phyloP scores from a whole-genome alignment of 78 protist genomes.

The Diacronema lutheri region DNA sequence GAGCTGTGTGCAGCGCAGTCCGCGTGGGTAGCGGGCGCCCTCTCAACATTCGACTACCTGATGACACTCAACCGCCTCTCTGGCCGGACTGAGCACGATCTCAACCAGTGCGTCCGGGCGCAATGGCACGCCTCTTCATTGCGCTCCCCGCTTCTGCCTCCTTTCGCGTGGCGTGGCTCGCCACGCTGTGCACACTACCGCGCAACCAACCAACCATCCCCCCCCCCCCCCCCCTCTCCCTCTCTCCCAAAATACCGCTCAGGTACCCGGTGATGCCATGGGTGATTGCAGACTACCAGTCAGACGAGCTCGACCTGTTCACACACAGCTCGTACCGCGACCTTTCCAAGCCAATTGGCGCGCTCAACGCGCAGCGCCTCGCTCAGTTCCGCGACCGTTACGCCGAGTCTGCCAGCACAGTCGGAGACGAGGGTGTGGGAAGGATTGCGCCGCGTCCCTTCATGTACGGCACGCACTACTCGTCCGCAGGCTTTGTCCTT shows the following conservation, averaged over 20 bases:
- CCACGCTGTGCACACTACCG: too few relatives aligned
- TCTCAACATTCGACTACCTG: not conserved
- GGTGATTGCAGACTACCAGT: constrained; percentile 43
- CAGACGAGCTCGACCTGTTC: constrained; percentile 58
- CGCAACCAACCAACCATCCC: too few relatives aligned
- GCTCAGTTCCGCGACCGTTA: not conserved
- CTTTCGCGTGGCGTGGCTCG: too few relatives aligned
- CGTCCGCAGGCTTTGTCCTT: not conserved
- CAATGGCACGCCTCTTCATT: too few relatives aligned
- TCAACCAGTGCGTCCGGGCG: too few relatives aligned
- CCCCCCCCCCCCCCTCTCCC: too few relatives aligned
- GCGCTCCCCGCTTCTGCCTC: too few relatives aligned
- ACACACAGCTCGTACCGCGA: constrained; percentile 69
- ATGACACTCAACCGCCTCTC: too few relatives aligned
- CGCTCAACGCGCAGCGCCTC: constrained; percentile 36
- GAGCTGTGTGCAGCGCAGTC: not conserved
- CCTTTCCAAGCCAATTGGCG: constrained; percentile 82
- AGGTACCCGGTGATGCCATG: constrained; percentile 39
- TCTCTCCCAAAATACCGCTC: too few relatives aligned
- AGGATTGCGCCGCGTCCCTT: not conserved
- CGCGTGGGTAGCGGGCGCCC: not conserved
- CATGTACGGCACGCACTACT: constrained; percentile 23
- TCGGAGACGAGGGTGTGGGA: too few relatives aligned
- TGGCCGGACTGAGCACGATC: too few relatives aligned
- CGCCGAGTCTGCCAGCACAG: too few relatives aligned